Evolutionary conservation across 2,329 filamentous ascomycete genomes (phyloP).

Genomic region (Fusarium sp.): DNA sequence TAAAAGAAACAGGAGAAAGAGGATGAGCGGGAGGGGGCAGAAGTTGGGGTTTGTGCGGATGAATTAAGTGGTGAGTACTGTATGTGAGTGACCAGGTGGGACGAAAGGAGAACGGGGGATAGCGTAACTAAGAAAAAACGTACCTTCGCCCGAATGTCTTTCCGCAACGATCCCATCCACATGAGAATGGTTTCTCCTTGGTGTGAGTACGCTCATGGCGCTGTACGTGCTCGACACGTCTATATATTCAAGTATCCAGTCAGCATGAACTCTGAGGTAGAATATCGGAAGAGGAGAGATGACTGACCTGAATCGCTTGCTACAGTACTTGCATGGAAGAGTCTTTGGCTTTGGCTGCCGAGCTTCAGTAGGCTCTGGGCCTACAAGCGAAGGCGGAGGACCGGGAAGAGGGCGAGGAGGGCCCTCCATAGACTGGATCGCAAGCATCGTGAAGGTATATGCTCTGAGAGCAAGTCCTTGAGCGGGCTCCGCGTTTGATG

Average conservation of each 20-base stretch:
- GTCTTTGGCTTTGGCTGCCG: conserved; percentile 72
- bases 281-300: conserved; percentile 23
- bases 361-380: conserved; percentile 63
- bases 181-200: conserved; percentile 74
- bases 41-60: conserved; percentile 24
- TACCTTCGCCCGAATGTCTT: conserved; percentile 74
- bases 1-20: conserved; percentile 2
- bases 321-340: conserved; percentile 73
- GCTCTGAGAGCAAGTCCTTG: conserved; percentile 35
- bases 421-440: conserved; percentile 66
- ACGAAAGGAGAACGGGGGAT: conserved; percentile 35
- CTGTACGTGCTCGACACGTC: conserved; percentile 74
- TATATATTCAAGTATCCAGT: conserved; percentile 50
- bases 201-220: conserved; percentile 74
- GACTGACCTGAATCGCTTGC: conserved; percentile 71
- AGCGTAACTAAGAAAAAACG: conserved; percentile 53
- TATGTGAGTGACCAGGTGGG: conserved; percentile 36
- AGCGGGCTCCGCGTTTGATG: conserved; percentile 19
- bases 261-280: conserved; percentile 27
- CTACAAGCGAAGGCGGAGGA: conserved; percentile 45
- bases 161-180: conserved; percentile 70
- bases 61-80: conserved; percentile 35
- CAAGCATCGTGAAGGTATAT: conserved; percentile 61
- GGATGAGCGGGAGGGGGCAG: conserved; percentile 10
- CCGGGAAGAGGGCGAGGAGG: conserved; percentile 52